These are phyloP conservation scores for Cantharellus anzutake DNA, from an alignment of 768 basidiomycete species.

Conservation along the genomic window DNA sequence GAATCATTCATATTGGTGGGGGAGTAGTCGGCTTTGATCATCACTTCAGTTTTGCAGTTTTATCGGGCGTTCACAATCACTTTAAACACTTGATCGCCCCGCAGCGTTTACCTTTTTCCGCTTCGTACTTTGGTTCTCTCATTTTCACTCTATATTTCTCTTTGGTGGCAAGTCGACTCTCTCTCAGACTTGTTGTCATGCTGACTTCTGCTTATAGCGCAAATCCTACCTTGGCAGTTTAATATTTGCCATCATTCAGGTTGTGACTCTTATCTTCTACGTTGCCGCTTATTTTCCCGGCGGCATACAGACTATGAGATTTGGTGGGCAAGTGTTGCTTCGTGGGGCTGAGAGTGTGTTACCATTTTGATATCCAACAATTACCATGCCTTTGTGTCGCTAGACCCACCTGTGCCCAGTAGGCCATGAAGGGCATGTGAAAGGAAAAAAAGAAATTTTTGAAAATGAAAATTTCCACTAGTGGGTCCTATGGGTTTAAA, in stretches of 20 bases:
- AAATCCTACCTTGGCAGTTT: conserved; percentile 79
- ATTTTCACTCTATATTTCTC: conserved; percentile 83
- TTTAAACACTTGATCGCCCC: conserved; percentile 42
- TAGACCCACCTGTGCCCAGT: not conserved
- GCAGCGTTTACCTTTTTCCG: conserved; percentile 25
- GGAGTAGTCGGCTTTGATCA: not conserved
- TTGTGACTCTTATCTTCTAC: conserved; percentile 72
- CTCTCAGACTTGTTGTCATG: not conserved
- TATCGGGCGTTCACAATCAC: conserved; percentile 72
- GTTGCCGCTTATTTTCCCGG: conserved; percentile 93
- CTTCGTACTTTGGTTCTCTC: conserved; percentile 66
- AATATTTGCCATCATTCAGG: conserved; percentile 62
- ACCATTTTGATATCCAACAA: conserved; percentile 34
- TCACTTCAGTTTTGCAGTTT: conserved; percentile 31
- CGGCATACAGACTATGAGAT: conserved; percentile 57
- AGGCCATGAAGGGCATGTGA: no score
- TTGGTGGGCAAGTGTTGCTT: conserved; percentile 63
- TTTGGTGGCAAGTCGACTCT: conserved; percentile 45
- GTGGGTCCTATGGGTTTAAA: no score
- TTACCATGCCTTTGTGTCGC: not conserved
- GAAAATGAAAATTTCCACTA: no score
- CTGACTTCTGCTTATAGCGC: conserved; percentile 24
- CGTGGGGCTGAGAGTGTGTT: conserved; percentile 70
- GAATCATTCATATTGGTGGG: not conserved
- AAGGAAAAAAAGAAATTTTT: no score